Percentiles rank a stretch among this genome's conserved stretches.
These are phyloP conservation scores for Pythium monospermum DNA, from an alignment of 352 stramenopile genomes.

Conservation along the genomic window DNA sequence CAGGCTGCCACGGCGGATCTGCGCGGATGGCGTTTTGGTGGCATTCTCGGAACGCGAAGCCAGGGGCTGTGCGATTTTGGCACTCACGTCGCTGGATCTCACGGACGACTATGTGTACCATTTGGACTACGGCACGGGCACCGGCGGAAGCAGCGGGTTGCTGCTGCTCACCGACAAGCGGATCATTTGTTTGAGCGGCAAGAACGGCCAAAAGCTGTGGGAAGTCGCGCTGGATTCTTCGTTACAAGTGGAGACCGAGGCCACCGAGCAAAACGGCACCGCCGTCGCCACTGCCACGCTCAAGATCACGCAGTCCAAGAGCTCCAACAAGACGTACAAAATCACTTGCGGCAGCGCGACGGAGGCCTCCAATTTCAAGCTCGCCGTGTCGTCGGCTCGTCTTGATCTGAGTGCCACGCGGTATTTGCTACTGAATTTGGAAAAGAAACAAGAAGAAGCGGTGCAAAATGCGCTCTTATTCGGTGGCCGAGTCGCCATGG, in stretches of 20 bases:
- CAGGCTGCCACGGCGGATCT: constrained; percentile 65
- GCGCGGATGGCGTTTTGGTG: constrained; percentile 74
- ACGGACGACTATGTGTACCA: constrained; percentile 85
- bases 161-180: constrained; percentile 82
- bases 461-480: constrained; percentile 29
- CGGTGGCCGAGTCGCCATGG: no score
- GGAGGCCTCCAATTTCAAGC: constrained; percentile 60
- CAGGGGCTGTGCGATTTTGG: constrained; percentile 64
- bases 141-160: constrained; percentile 53
- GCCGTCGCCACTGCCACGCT: no score
- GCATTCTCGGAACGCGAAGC: constrained; percentile 77
- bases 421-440: constrained; percentile 77
- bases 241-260: constrained; percentile 43
- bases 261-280: no score
- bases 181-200: constrained; percentile 66
- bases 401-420: constrained; percentile 72
- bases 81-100: constrained; percentile 68
- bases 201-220: constrained; percentile 75
- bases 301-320: constrained; percentile 48
- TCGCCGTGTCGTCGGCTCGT: constrained; percentile 70
- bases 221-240: constrained; percentile 80
- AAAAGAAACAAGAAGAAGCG: constrained; percentile 75
- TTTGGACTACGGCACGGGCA: constrained; percentile 69
- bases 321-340: constrained; percentile 44
- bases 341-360: constrained; percentile 68